phyloP scores from a whole-genome alignment of 208 protist species.

The Herpetomonas tarakana region DNA sequence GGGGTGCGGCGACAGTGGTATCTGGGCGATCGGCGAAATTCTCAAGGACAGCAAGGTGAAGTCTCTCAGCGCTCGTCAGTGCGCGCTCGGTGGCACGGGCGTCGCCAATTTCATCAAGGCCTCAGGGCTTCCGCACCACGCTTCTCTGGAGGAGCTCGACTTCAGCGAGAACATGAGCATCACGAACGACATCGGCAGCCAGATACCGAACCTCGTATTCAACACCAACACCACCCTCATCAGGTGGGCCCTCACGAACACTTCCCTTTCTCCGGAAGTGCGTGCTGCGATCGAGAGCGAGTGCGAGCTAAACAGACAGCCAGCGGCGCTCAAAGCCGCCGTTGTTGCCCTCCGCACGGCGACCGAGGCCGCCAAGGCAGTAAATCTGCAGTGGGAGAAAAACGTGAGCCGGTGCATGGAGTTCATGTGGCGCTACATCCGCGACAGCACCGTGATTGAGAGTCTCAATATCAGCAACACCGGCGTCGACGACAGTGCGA shows the following conservation, averaged over 20 bases:
- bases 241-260: conserved; percentile 46
- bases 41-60: conserved; percentile 46
- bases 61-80: conserved; percentile 37
- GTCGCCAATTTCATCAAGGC: conserved; percentile 49
- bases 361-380: conserved; percentile 28
- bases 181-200: conserved; percentile 41
- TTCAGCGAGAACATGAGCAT: conserved; percentile 57
- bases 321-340: conserved; percentile 51
- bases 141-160: conserved; percentile 38
- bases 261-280: conserved; percentile 44
- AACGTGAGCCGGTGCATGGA: conserved; percentile 42
- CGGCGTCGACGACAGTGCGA: conserved; percentile 56
- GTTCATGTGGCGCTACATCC: conserved; percentile 60
- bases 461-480: conserved; percentile 81
- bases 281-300: conserved; percentile 42
- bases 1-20: conserved; percentile 35
- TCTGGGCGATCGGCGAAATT: conserved; percentile 36
- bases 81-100: conserved; percentile 43
- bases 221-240: conserved; percentile 59
- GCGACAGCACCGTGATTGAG: conserved; percentile 45
- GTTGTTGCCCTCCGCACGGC: conserved; percentile 57
- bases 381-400: conserved; percentile 84
- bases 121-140: conserved; percentile 42
- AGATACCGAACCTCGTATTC: conserved; percentile 46
- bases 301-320: conserved; percentile 78